Conservation (phyloP, 2,329 filamentous ascomycete genomes). For the Sphaerulina populicola region DNA sequence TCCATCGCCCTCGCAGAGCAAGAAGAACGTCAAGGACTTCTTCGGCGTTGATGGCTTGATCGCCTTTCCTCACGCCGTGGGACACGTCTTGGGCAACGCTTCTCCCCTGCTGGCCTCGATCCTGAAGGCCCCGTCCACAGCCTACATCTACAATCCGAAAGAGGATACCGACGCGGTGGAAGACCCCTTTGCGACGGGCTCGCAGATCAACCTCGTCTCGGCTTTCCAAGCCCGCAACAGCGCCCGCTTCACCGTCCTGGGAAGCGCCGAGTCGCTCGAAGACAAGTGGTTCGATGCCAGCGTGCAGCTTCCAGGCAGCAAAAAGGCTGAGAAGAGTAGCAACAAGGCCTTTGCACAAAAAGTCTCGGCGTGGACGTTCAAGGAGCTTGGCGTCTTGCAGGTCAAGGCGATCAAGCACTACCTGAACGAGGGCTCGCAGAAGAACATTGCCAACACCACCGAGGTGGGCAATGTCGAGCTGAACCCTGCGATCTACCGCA, state of each 20-base stretch:
- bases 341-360: conserved; percentile 82
- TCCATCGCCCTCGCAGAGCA: conserved; percentile 56
- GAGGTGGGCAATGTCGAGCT: conserved; percentile 39
- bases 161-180: conserved; percentile 65
- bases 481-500: conserved; percentile 84
- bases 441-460: conserved; percentile 31
- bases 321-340: conserved; percentile 55
- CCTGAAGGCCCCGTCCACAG: conserved; percentile 70
- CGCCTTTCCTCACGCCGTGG: conserved; percentile 73
- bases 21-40: conserved; percentile 64
- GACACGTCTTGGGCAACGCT: conserved; percentile 68
- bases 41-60: conserved; percentile 64
- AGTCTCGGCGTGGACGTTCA: conserved; percentile 89
- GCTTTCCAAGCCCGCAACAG: conserved; percentile 87
- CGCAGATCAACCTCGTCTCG: conserved; percentile 74
- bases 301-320: conserved; percentile 50
- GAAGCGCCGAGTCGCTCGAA: conserved; percentile 77
- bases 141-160: conserved; percentile 91
- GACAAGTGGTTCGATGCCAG: conserved; percentile 81
- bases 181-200: conserved; percentile 75
- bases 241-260: conserved; percentile 76
- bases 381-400: conserved; percentile 82
- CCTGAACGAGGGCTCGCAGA: conserved; percentile 47
- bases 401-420: conserved; percentile 78
- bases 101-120: conserved; percentile 72